Evolutionary conservation across 1,139 yeast genomes (phyloP), one percentile per base, ranked within the genome.

Genomic region (Taiozyma sp.): DNA sequence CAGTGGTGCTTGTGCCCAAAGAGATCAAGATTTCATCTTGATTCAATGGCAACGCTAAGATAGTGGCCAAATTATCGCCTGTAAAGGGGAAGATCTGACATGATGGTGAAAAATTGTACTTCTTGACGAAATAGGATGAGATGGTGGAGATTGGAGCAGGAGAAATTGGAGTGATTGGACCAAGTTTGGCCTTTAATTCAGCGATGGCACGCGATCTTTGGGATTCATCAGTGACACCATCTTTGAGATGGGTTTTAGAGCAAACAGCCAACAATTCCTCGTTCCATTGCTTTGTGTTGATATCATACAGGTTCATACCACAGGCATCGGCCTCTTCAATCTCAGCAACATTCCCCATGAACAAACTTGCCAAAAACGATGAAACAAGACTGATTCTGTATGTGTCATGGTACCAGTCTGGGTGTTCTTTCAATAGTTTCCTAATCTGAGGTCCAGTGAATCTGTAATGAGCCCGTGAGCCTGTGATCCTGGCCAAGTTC

Each of bases 391-490:
- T 80, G 46, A 91, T 87, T 51, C 87, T 71, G 28, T 67, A 65
- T 1, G 96, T 87, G 2, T 74, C 63, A 4, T 67, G 65, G 67
- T 87, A 90, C 19, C 72, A 68, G 14, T 74, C 73, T 0, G 83
- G 81, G 49, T 76, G 71, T 42, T 79, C 69, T 34, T 77, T 79
- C 2, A 86, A 83, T 49, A 91, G 70, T 62, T 87, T 88, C 58
- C 93, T 73, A 49, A 91, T 89, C 70, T 91, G 97, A 24, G 93
- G 82, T 0, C 97, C 97, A 0, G 97, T 90, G 65, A 91, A 91
- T 55, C 97, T 74, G 64, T 85, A 88, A 67, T 91, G 97, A 3
- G 96, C 96, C 59, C 86, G 79, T 12, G 96, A 87, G 4, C 97
- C 97, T 0, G 96, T 86, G 38, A 83, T 67, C 28, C 71, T 62